A percentile compares a stretch with the other conserved stretches of the same genome.
Evolutionary conservation across 495 filamentous ascomycete genomes (phyloP).

Genomic region (Platismatia glauca): DNA sequence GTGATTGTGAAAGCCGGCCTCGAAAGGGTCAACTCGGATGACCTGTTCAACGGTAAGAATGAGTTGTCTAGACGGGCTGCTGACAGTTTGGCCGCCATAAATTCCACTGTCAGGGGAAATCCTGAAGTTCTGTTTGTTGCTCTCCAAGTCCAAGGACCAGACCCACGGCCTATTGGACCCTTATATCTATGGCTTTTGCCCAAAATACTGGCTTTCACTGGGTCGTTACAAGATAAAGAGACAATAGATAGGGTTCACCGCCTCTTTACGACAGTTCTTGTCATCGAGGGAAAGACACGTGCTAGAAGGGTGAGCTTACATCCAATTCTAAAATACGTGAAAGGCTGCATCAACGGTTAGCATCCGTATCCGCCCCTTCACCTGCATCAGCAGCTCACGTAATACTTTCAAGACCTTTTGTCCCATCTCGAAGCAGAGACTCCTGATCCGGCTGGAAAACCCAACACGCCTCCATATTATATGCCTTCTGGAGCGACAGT

Average conservation of each 20-base stretch:
- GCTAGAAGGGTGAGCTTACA: conserved; percentile 17
- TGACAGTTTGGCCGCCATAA: conserved; percentile 65
- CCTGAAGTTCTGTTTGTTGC: conserved; percentile 57
- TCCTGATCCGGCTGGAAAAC: background rate
- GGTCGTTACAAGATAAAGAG: conserved; percentile 22
- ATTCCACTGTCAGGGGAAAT: conserved; percentile 60
- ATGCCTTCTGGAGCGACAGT: conserved; percentile 12
- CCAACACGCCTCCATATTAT: background rate
- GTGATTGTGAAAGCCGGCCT: conserved; percentile 76
- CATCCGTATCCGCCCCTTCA: conserved; percentile 9
- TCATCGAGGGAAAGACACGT: conserved; percentile 17
- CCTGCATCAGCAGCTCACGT: conserved; percentile 20
- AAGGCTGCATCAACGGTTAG: conserved; percentile 18
- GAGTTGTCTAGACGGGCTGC: conserved; percentile 48
- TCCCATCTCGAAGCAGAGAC: conserved; percentile 11
- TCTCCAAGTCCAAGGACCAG: conserved; percentile 24
- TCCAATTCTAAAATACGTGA: conserved; percentile 20
- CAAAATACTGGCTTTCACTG: conserved; percentile 49
- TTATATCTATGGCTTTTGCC: conserved; percentile 75
- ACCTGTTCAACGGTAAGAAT: conserved; percentile 48
- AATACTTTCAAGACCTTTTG: conserved; percentile 17
- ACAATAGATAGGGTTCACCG: conserved; percentile 14
- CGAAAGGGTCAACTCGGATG: conserved; percentile 49
- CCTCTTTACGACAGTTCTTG: conserved; percentile 6
- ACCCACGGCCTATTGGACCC: conserved; percentile 36